These are phyloP conservation scores for Trypanosomatidae sp. DNA, from an alignment of 208 protist genomes.

Conservation along the genomic window DNA sequence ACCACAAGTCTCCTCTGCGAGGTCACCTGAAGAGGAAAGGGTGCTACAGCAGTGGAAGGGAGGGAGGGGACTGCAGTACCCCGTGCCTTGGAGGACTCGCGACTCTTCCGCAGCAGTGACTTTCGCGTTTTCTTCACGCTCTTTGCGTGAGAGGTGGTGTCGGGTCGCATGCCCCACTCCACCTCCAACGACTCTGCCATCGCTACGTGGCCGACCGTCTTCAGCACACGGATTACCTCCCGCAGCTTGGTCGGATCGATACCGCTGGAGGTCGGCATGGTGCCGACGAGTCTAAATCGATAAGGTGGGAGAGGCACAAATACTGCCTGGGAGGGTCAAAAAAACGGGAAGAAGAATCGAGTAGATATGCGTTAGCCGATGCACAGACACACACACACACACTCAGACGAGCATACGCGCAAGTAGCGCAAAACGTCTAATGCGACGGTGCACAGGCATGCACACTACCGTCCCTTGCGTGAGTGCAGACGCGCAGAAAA, in stretches of 20 bases:
- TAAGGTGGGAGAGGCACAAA: neutral
- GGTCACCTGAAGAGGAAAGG: slow-evolving; percentile 9
- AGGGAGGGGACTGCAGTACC: slow-evolving; percentile 12
- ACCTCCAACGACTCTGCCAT: slow-evolving; percentile 28
- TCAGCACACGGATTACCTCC: slow-evolving; percentile 27
- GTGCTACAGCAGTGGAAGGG: neutral
- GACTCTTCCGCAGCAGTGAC: slow-evolving; percentile 23
- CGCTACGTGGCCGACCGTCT: slow-evolving; percentile 15
- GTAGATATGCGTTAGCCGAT: neutral
- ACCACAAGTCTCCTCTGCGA: slow-evolving; percentile 27
- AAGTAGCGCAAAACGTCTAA: neutral
- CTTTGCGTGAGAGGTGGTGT: slow-evolving; percentile 7
- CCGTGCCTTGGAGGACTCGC: slow-evolving; percentile 26
- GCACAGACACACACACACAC: neutral
- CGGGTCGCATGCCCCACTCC: slow-evolving; percentile 23
- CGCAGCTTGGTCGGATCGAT: slow-evolving; percentile 26
- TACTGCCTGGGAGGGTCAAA: neutral
- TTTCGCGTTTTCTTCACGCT: slow-evolving; percentile 18
- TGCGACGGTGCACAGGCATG: neutral
- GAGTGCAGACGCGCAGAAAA: neutral
- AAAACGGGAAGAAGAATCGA: neutral
- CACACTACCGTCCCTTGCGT: neutral
- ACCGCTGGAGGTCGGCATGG: slow-evolving; percentile 23
- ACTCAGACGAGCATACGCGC: neutral
- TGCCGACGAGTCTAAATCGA: neutral